These are phyloP conservation scores for Endocalyx cinctus DNA, from an alignment of 2,329 filamentous ascomycete species.

Conservation along the genomic window DNA sequence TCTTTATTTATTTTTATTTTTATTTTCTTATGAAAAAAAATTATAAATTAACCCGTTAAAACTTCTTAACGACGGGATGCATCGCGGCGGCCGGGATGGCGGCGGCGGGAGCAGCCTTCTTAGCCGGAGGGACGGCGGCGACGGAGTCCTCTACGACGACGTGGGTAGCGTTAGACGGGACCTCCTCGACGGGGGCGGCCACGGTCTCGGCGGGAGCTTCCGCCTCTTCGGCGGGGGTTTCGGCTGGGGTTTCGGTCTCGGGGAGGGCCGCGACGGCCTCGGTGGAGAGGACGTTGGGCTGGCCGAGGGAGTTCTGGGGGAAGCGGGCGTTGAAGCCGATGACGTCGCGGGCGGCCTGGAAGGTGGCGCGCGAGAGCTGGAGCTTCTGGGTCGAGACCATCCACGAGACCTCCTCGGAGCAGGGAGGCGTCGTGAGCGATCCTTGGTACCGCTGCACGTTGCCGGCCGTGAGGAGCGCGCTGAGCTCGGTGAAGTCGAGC, in stretches of 20 bases:
- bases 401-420: slow-evolving; percentile 44
- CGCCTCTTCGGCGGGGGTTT: slow-evolving; percentile 1
- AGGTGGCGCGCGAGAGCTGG: slow-evolving; percentile 32
- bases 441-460: slow-evolving; percentile 40
- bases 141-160: no score
- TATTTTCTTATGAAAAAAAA: no score
- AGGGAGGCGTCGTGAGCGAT: slow-evolving; percentile 46
- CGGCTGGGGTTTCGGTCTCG: neutral
- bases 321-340: slow-evolving; percentile 45
- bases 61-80: no score
- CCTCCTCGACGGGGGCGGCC: neutral
- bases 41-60: no score
- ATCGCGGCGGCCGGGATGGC: no score
- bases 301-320: slow-evolving; percentile 37
- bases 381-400: slow-evolving; percentile 41
- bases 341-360: slow-evolving; percentile 34
- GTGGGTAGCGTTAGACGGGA: no score
- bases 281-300: slow-evolving; percentile 35
- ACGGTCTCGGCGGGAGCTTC: slow-evolving; percentile 5
- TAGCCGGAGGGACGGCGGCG: no score
- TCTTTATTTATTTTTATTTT: no score
- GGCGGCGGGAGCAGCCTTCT: no score
- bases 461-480: slow-evolving; percentile 30
- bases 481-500: slow-evolving; percentile 40
- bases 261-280: no score